These are phyloP conservation scores for Pyrrhoderma lamaoense DNA, from an alignment of 1,284 basidiomycete species.

Conservation along the genomic window DNA sequence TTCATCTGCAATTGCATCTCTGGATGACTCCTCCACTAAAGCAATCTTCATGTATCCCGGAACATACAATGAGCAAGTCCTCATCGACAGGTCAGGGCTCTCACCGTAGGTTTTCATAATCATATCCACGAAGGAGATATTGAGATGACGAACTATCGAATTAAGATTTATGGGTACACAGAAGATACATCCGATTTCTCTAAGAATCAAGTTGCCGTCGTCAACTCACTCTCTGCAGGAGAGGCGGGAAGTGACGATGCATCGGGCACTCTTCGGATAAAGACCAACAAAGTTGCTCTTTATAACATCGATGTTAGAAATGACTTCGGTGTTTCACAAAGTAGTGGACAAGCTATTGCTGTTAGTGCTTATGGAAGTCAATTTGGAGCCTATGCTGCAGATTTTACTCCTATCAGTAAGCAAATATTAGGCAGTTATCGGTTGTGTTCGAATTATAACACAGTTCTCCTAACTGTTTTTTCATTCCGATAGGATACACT, in stretches of 20 bases:
- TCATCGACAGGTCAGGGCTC: slow-evolving; percentile 39
- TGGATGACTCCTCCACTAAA: slow-evolving; percentile 36
- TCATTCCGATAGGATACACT: slow-evolving; percentile 33
- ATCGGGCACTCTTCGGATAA: slow-evolving; percentile 46
- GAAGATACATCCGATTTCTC: slow-evolving; percentile 23
- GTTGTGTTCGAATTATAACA: no score
- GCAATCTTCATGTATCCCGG: slow-evolving; percentile 50
- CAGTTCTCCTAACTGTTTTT: slow-evolving; percentile 14
- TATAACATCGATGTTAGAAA: slow-evolving; percentile 29
- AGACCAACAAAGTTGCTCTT: slow-evolving; percentile 31
- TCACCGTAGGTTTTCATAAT: slow-evolving; percentile 28
- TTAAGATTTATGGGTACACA: slow-evolving; percentile 29
- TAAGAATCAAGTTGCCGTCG: slow-evolving; percentile 25
- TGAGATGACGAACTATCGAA: no score
- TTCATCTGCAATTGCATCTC: slow-evolving; percentile 34
- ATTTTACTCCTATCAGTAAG: slow-evolving; percentile 20
- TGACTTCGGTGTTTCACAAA: slow-evolving; percentile 21
- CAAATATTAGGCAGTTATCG: not conserved
- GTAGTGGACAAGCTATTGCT: slow-evolving; percentile 26
- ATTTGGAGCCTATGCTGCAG: slow-evolving; percentile 19
- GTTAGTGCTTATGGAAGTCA: slow-evolving; percentile 25
- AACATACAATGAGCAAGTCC: slow-evolving; percentile 46
- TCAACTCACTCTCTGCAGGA: slow-evolving; percentile 27
- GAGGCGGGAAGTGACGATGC: slow-evolving; percentile 45
- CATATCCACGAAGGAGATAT: no score